A percentile compares a stretch with the other conserved stretches of the same genome.
Conservation (phyloP, 108 stramenopile species). For the Conticribra weissflogii region DNA sequence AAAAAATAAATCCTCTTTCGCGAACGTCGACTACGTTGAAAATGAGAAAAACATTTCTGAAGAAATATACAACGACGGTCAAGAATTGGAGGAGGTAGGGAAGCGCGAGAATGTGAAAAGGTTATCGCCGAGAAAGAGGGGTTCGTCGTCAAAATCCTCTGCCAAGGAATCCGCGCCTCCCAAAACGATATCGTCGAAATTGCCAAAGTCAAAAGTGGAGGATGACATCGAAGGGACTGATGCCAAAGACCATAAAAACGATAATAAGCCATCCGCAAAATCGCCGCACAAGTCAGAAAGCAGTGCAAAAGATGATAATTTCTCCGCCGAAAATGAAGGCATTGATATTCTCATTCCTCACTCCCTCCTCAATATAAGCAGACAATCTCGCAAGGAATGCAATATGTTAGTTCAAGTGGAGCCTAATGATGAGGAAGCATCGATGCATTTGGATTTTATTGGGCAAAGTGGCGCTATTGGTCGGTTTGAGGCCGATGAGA, state of each 20-base stretch:
- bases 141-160: neutral
- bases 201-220: too few species aligned
- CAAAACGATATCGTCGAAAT: too few species aligned
- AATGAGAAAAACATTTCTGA: too few species aligned
- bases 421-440: constrained; percentile 51
- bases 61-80: too few species aligned
- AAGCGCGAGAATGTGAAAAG: too few species aligned
- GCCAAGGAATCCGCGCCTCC: too few species aligned
- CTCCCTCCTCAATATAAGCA: constrained; percentile 27
- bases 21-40: too few species aligned
- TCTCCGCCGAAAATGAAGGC: constrained; percentile 14
- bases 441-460: constrained; percentile 59
- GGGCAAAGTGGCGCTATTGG: constrained; percentile 82
- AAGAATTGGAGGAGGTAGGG: too few species aligned
- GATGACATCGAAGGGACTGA: neutral
- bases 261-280: neutral
- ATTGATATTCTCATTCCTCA: constrained; percentile 47
- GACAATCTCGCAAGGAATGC: constrained; percentile 50
- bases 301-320: neutral
- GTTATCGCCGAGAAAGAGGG: too few species aligned
- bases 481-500: constrained; percentile 65
- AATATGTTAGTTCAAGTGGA: constrained; percentile 72
- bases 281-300: neutral
- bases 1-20: neutral
- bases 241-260: neutral